Percentiles rank a stretch among this genome's conserved stretches.
phyloP scores from a whole-genome alignment of 2,329 filamentous ascomycete genomes.

The Cladosporium austrohemisphaericum region DNA sequence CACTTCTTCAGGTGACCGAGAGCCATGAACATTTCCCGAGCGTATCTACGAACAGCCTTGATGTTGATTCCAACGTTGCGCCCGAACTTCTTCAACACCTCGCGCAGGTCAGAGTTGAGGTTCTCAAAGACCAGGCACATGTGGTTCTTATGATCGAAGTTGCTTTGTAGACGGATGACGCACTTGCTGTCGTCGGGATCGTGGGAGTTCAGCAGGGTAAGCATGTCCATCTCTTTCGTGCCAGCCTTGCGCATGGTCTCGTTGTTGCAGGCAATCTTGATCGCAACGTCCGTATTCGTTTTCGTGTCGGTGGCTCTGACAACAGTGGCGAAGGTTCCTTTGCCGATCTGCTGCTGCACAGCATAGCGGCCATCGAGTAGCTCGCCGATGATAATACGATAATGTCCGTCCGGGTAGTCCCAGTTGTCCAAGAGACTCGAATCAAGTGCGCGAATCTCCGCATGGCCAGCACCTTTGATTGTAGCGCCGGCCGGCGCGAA shows the following conservation, averaged over 20 bases:
- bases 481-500: slow-evolving; percentile 63
- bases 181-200: slow-evolving; percentile 90
- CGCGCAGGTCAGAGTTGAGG: slow-evolving; percentile 83
- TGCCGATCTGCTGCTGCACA: slow-evolving; percentile 80
- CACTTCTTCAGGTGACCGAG: slow-evolving; percentile 84
- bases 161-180: slow-evolving; percentile 78
- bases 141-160: slow-evolving; percentile 92
- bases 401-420: slow-evolving; percentile 94
- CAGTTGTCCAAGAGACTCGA: slow-evolving; percentile 83
- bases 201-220: slow-evolving; percentile 78
- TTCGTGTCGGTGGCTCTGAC: slow-evolving; percentile 77
- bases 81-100: slow-evolving; percentile 92
- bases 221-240: slow-evolving; percentile 88
- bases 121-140: slow-evolving; percentile 97
- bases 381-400: slow-evolving; percentile 90
- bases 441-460: slow-evolving; percentile 51
- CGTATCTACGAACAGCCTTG: slow-evolving; percentile 79
- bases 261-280: slow-evolving; percentile 98
- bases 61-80: slow-evolving; percentile 91
- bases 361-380: slow-evolving; percentile 85
- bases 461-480: slow-evolving; percentile 45
- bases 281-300: slow-evolving; percentile 70
- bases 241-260: slow-evolving; percentile 71
- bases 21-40: slow-evolving; percentile 89
- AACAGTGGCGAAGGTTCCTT: slow-evolving; percentile 96